Evolutionary conservation across 257 asterid genomes (phyloP), one percentile per base, ranked within the genome.

Genomic region (Salvia rosmarinus): DNA sequence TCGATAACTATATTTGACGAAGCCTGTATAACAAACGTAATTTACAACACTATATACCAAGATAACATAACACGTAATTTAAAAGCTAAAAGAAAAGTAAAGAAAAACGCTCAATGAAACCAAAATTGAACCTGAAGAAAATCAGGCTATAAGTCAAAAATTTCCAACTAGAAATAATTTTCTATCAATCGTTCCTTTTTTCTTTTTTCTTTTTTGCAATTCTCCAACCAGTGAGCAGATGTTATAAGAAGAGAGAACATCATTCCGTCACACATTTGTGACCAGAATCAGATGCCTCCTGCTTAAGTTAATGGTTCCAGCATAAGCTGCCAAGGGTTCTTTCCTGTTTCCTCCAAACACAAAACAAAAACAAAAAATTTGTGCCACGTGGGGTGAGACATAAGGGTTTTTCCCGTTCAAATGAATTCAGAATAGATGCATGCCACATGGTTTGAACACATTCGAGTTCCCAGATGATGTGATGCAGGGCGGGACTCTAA

Each of bases 391-490:
- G 9, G 4, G 62, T 32, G 44, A 39, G 44, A 23, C 1, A 30
- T 9, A 3, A 14, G 19, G 40, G 20, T 23, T 57, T 9, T 23
- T 56, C 28, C 10, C 8, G 10, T 10, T 57, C 34, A 55, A 55
- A 55, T 55, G 35, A 7, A 21, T 12, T 19, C 4, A n/a, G 1
- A 16, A 32, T 14, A 37, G 42, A 59, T 2, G 65, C 65, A 14
- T 4, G 46, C 5, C 28, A 57, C 43, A 8, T 23, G 11, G 21
- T 56, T 39, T 39, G 44, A 10, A 9, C 11, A 10, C 3, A 3
- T 47, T 61, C 23, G 14, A 2, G 9, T 34, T 79, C 67, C 79
- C 74, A 71, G 81, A 71, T 19, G 79, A 78, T 43, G 81, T 79
- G 14, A 52, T 77, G 78, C 25, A 57, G 75, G 75, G 77, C 63